Evolutionary conservation across 176 grass and related monocot species (phyloP).

Genomic region (Oryza glaberrima): DNA sequence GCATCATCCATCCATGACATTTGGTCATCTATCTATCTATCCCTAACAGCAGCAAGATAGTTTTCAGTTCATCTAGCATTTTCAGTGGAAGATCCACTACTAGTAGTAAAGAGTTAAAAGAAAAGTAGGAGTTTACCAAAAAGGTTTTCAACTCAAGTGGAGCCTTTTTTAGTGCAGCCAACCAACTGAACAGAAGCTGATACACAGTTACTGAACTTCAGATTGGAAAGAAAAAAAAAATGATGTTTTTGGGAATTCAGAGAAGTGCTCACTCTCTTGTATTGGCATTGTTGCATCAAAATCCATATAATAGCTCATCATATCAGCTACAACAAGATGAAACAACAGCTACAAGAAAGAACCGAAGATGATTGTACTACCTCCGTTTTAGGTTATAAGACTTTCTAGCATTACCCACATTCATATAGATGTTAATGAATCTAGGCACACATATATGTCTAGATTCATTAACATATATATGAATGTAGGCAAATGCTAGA

Average conservation of each 20-base stretch:
- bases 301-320: neutral
- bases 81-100: neutral
- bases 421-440: no score
- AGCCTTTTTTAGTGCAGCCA: constrained; percentile 1
- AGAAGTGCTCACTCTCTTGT: constrained; percentile 30
- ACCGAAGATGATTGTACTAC: neutral
- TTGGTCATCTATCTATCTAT: neutral
- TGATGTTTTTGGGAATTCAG: neutral
- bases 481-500: no score
- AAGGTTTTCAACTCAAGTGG: constrained; percentile 10
- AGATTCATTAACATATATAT: no score
- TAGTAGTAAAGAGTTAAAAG: neutral
- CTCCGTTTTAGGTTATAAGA: no score
- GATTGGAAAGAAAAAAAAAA: neutral
- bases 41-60: neutral
- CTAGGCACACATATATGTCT: no score
- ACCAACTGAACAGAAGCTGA: neutral
- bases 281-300: constrained; percentile 31
- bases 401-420: no score
- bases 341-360: constrained; percentile 28
- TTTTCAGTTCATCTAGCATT: neutral
- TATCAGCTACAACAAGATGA: constrained; percentile 1
- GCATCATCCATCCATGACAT: neutral
- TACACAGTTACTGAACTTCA: neutral
- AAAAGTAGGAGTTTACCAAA: neutral